Evolutionary conservation across 225 moss, liverwort and hornwort genomes (phyloP).

Genomic region (Physcomitrellopsis africana): DNA sequence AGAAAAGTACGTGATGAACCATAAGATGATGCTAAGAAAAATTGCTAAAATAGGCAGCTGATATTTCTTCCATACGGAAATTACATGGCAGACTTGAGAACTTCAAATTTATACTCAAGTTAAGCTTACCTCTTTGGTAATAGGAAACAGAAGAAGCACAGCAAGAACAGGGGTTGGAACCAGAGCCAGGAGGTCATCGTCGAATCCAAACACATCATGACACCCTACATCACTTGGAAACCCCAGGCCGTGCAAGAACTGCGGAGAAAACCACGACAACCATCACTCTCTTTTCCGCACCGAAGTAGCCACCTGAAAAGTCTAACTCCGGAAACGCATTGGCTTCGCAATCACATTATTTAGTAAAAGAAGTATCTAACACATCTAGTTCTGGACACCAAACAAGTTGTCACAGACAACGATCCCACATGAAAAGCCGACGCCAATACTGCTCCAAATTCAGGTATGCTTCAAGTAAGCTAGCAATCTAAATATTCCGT

Average conservation of each 20-base stretch:
- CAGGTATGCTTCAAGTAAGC: background rate
- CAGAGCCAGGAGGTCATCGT: conserved; percentile 86
- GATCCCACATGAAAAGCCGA: background rate
- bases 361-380: background rate
- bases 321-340: background rate
- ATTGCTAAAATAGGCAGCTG: background rate
- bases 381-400: background rate
- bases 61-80: background rate
- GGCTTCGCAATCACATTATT: background rate
- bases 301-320: background rate
- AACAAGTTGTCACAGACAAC: background rate
- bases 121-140: conserved; percentile 61
- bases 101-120: conserved; percentile 1
- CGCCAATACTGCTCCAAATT: background rate
- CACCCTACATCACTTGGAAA: conserved; percentile 67
- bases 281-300: background rate
- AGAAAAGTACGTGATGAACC: background rate
- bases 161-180: conserved; percentile 81
- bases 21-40: background rate
- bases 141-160: conserved; percentile 79
- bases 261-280: conserved; percentile 19
- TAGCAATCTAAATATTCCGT: background rate
- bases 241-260: conserved; percentile 88
- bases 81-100: background rate
- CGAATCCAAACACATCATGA: conserved; percentile 81